Base-by-base conservation (phyloP, 2,329 filamentous ascomycete species). In the Botryotinia convoluta region DNA sequence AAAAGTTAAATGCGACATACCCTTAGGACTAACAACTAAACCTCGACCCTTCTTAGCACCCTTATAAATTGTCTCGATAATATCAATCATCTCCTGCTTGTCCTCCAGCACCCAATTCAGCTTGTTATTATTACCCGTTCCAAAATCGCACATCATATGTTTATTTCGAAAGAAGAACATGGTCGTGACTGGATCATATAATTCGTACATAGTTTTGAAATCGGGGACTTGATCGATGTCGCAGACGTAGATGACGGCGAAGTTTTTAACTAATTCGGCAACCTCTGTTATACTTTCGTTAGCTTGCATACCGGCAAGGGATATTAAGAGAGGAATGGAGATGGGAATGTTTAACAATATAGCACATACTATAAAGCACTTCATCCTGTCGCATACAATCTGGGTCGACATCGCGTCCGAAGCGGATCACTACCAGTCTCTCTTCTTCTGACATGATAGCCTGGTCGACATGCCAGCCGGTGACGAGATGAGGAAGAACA, bases 161-260 rank as follows among this genome's bases (percentile, higher is more conserved):
- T 99, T 99, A 83, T 99, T 99, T 75, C 95, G 90, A 86, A 95
- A 97, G 87, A 97, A 97, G 86, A 93, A 97, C 93, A 98, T 98
- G 83, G 98, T 91, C 4, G 96, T 97, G 84, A 95, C 93, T 0
- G 94, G 91, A 81, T 99, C 93, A 85, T 96, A 95, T 9, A 95
- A 86, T 81, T 94, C 88, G 86, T 98, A 98, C 95, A 98, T 98
- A 80, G 92, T 90, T 82, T 96, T 98, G 86, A 97, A 98, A 82
- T 97, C 94, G 73, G 93, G 93, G 8, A 97, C 93, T 82, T 94
- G 88, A 81, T 97, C 93, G 79, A 97, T 91, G 82, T 98, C 95
- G 87, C 95, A 98, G 71, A 97, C 88, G 84, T 98, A 98, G 82
- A 98, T 92, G 82, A 92, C 92, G 73, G 93, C 92, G 81, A 96